Evolutionary conservation across 1,139 yeast genomes (phyloP), one percentile per base, ranked within the genome.

Genomic region (Debaryomyces singareniensis): DNA sequence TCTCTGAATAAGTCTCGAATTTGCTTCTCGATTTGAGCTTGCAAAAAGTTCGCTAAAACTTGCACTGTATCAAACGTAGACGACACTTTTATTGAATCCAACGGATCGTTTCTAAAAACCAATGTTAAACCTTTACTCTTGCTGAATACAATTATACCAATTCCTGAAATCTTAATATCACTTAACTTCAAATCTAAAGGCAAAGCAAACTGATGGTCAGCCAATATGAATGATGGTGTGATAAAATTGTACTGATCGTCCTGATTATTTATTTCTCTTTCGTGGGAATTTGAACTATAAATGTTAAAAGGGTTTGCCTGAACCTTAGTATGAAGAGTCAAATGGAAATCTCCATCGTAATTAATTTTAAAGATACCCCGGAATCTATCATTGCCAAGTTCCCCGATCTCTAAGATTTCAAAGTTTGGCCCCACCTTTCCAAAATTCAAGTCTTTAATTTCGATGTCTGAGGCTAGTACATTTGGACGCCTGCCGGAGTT

Each of bases 101-200:
- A 64, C 0, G 95, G 95, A 53, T 86, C 96, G 53, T 86, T 86
- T 42, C 91, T 70, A 56, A 86, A 86, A 20, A 86, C 96, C 26
- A 86, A 60, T 0, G 95, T 86, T 31, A 86, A 67, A 0, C 96
- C 95, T 48, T 84, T 84, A 4, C 84, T 70, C 45, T 81, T 80
- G 21, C 84, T 76, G 49, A 83, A 86, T 2, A 86, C 95, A 39
- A 85, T 75, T 34, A 86, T 82, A 13, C 89, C 87, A 37, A 86
- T 85, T 2, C 95, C 94, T 35, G 80, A 75, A 30, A 86, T 66
- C 41, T 71, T 71, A 37, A 86, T 79, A 38, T 82, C 82, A 24
- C 87, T 75, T 30, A 86, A 61, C 28, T 80, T 80, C 40, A 86
- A 64, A 47, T 82, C 85, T 44, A 86, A 64, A 2, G 95, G 95